A percentile compares a stretch with the other conserved stretches of the same genome.
Evolutionary conservation across 257 asterid species (phyloP).

Genomic region (Dorcoceras hygrometricum): DNA sequence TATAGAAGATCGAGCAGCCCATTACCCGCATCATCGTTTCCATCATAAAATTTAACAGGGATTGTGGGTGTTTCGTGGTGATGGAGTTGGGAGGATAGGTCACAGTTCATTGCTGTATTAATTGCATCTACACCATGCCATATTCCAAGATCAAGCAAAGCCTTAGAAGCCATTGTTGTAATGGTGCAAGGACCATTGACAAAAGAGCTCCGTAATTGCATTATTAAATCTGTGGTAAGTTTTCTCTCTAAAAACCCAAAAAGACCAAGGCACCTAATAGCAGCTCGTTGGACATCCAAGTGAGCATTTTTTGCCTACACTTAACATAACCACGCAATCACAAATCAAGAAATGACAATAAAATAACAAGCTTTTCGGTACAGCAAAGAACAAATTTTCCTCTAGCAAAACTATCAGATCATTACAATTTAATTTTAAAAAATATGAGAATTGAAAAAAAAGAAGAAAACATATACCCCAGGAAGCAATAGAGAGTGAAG

Average conservation of each 20-base stretch:
- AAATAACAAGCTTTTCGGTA: background rate
- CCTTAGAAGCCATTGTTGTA: conserved; percentile 68
- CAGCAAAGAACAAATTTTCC: conserved; percentile 13
- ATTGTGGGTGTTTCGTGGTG: conserved; percentile 34
- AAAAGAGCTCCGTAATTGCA: conserved; percentile 68
- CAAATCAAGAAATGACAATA: conserved; percentile 12
- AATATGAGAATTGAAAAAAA: background rate
- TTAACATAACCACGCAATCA: conserved; percentile 24
- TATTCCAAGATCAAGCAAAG: conserved; percentile 85
- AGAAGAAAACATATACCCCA: conserved; percentile 54
- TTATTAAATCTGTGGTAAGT: conserved; percentile 63
- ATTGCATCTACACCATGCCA: conserved; percentile 89
- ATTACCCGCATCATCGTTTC: conserved; percentile 49
- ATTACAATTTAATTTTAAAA: background rate
- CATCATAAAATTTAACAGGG: conserved; percentile 40
- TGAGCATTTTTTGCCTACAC: conserved; percentile 83
- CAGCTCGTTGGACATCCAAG: conserved; percentile 88
- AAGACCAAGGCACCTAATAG: conserved; percentile 89
- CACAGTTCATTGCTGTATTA: conserved; percentile 64
- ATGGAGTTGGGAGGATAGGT: conserved; percentile 43
- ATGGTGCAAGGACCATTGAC: conserved; percentile 52
- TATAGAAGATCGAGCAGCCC: conserved; percentile 67
- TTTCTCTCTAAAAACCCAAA: conserved; percentile 74
- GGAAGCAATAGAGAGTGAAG: conserved; percentile 84
- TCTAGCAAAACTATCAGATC: conserved; percentile 2